Conservation (phyloP, 169 alveolate genomes). For the Plasmodium falciparum region DNA sequence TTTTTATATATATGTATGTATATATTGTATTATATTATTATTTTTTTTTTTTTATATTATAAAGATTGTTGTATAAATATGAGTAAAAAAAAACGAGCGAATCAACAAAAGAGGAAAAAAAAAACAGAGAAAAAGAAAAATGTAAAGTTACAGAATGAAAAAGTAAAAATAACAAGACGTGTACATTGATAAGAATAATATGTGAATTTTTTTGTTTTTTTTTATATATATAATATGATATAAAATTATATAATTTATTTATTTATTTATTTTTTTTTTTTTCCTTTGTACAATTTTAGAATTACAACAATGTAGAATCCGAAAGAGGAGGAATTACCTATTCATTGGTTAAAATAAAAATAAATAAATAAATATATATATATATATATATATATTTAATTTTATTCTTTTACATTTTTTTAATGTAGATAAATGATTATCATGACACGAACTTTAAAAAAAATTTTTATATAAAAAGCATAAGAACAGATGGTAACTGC, state of each 20-base stretch:
- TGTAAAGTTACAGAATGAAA: conserved; percentile 10
- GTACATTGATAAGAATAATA: not conserved
- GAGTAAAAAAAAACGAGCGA: conserved; percentile 21
- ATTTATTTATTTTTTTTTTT: not conserved
- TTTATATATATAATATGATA: too few species aligned
- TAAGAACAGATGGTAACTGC: conserved; percentile 67
- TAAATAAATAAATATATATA: not conserved
- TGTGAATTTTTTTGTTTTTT: not conserved
- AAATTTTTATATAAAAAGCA: conserved; percentile 54
- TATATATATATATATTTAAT: not conserved
- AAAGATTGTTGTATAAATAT: conserved; percentile 7
- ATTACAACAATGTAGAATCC: not conserved
- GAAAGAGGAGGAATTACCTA: not conserved
- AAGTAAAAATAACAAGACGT: not conserved
- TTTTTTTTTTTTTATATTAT: conserved; percentile 2
- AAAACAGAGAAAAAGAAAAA: conserved; percentile 19
- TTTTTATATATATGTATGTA: too few species aligned
- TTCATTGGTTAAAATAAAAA: conserved; percentile 16
- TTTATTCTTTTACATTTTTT: not conserved
- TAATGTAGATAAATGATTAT: conserved; percentile 36
- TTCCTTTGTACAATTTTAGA: not conserved
- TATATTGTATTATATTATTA: not conserved
- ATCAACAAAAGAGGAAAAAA: conserved; percentile 7
- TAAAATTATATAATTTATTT: not conserved
- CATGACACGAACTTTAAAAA: conserved; percentile 60